Evolutionary conservation across 768 basidiomycete species (phyloP), one percentile per base, ranked within the genome.

Genomic region (Tulasnella sp.): DNA sequence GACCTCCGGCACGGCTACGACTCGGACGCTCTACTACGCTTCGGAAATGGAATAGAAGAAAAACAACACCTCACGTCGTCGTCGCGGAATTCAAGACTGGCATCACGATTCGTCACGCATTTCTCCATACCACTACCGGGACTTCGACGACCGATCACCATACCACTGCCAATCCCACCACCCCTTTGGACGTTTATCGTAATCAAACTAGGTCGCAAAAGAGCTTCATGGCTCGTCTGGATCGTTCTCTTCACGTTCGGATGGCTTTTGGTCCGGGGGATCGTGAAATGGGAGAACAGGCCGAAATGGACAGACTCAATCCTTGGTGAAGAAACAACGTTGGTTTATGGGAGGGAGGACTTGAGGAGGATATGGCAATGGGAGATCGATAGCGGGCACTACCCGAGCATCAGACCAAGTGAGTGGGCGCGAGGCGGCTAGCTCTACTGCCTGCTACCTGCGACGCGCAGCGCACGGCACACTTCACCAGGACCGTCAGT

Each of bases 311-410:
- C 67, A 25, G n/a, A 76, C 14, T 74, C 45, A 9, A 9, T 67
- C 38, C 12, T 14, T 15, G 73, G 72, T 19, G 74, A 71, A 37
- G 71, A 79, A 34, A 85, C 91, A 34, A 93, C 93, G 15, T 86
- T 95, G 37, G 88, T 95, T 39, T 94, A 88, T 80, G 85, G 86
- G 76, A 86, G 90, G 71, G 89, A 92, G 76, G 95, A 98, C 81
- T 82, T 97, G 54, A 92, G 92, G 80, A 87, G 91, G 77, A 93
- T 99, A 83, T 99, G 96, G 96, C 86, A 90, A 77, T 99, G 96
- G 96, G 97, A 99, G 84, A 88, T 99, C 75, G 85, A 89, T 37
- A 93, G 93, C 78, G 97, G 97, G 0, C 96, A 97, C 84, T 95
- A 95, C 85, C 97, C 97, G 12, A 96, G 93, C 83, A 86, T 88